Conservation (phyloP, 495 filamentous ascomycete genomes). For the Talaromyces wortmannii region DNA sequence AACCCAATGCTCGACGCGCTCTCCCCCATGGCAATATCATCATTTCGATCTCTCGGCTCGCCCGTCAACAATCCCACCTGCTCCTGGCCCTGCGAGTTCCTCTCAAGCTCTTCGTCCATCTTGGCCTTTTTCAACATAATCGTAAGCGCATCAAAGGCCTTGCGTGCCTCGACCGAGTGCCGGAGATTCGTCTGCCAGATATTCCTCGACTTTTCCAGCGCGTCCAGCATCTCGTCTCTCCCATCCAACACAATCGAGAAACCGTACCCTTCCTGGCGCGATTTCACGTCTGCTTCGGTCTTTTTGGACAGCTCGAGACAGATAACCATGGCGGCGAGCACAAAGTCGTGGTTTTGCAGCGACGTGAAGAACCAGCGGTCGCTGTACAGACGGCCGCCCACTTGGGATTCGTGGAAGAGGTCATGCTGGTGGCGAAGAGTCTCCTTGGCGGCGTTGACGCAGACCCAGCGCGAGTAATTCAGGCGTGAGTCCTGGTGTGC, state of each 20-base stretch:
- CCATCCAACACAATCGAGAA: conserved; percentile 36
- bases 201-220: conserved; percentile 57
- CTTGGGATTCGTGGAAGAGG: conserved; percentile 68
- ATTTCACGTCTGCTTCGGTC: conserved; percentile 5
- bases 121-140: conserved; percentile 73
- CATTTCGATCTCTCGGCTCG: neutral
- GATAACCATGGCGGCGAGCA: conserved; percentile 85
- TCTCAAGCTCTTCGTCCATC: conserved; percentile 1
- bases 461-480: conserved; percentile 71
- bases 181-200: conserved; percentile 67
- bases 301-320: conserved; percentile 59
- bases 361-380: conserved; percentile 74
- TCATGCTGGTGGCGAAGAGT: conserved; percentile 69
- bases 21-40: conserved; percentile 1
- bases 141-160: conserved; percentile 62
- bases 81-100: neutral
- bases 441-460: conserved; percentile 71
- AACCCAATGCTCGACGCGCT: neutral
- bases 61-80: neutral
- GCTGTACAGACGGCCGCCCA: conserved; percentile 61
- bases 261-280: conserved; percentile 7
- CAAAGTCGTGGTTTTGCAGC: conserved; percentile 73
- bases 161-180: conserved; percentile 71
- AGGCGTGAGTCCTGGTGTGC: conserved; percentile 65
- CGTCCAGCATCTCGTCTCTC: conserved; percentile 57